Conservation (phyloP, 75 land plant species). For the Picea sitchensis region DNA sequence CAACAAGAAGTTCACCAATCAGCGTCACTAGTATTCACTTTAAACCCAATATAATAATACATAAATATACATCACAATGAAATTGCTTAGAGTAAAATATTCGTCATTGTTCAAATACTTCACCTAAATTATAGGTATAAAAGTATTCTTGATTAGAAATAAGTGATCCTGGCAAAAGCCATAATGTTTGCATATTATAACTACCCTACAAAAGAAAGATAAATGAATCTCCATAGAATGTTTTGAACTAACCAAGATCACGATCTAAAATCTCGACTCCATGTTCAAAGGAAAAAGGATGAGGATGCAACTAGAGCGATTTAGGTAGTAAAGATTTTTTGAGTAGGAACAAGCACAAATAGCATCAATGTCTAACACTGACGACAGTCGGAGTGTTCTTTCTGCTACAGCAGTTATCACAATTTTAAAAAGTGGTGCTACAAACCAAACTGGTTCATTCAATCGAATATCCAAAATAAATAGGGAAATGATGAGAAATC, state of each 20-base stretch:
- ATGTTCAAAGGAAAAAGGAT: background rate
- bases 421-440: too few relatives aligned
- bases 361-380: background rate
- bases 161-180: background rate
- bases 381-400: background rate
- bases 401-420: background rate
- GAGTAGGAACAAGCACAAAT: background rate
- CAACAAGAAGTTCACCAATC: background rate
- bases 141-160: background rate
- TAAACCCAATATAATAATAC: background rate
- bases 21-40: background rate
- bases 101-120: too few relatives aligned
- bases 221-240: background rate
- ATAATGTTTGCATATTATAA: background rate
- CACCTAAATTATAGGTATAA: background rate
- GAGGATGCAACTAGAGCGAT: background rate
- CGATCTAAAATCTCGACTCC: background rate
- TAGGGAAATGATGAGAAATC: too few relatives aligned
- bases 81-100: too few relatives aligned
- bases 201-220: background rate
- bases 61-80: background rate
- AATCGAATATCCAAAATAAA: too few relatives aligned
- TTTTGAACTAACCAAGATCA: background rate
- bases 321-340: background rate
- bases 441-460: too few relatives aligned